Base-by-base conservation (phyloP, 805 yeast genomes). In the Ogataea angusta region DNA sequence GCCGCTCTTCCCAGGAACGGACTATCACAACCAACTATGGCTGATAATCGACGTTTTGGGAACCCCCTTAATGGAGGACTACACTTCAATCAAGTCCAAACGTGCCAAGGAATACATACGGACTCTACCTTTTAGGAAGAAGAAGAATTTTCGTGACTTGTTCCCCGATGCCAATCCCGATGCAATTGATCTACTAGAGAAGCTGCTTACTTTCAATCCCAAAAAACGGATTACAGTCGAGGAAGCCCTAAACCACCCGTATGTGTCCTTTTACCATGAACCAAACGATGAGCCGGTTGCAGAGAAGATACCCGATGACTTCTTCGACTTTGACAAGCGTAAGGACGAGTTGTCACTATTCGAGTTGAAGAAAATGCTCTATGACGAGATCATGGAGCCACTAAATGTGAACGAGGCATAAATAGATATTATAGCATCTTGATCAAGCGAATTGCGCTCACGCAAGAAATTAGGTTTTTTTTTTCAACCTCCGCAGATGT, bases 1-100 rank as follows among this genome's bases (percentile, higher is more conserved):
- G 54, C 97, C 98, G 9, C 66, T 91, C 30, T 91, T 91, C 63
- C 96, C 96, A 3, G 98, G 98, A 6, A 78, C 85, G 45, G 97
- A 91, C 66, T 93, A 91, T 62, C 91, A 89, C 58, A 85, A 88
- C 61, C 98, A 91, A 60, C 67, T 91, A 49, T 79, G 86, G 72
- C 70, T 87, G 47, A 89, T 91, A 36, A 80, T 91, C 64, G 85
- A 86, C 52, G 75, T 86, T 1, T 68, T 91, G 38, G 98, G 98
- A 0, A 85, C 97, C 0, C 98, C 98, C 10, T 71, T 76, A 36
- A 79, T 76, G 62, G 90, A 84, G 42, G 93, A 87, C 59, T 81
- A 83, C 60, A 72, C 75, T 52, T 75, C 81, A 37, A 83, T 86
- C 47, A 84, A 82, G 58, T 82, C 88, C 28, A 79, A 78, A 53